These are phyloP conservation scores for Trematosphaeria pertusa DNA, from an alignment of 2,329 filamentous ascomycete species.

Conservation along the genomic window DNA sequence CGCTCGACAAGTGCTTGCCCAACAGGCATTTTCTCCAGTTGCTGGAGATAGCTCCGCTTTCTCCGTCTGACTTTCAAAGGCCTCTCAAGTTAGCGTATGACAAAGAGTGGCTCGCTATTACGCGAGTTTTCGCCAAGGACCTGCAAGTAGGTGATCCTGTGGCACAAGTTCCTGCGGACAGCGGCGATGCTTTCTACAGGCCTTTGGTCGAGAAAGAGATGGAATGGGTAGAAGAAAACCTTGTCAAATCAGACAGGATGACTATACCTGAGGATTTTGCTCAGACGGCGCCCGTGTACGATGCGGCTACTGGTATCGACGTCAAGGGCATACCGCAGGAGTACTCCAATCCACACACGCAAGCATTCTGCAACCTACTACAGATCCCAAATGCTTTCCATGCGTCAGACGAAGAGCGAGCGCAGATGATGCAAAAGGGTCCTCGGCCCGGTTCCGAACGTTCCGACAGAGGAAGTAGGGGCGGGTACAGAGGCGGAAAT, in stretches of 20 bases:
- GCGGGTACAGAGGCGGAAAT: conserved; percentile 35
- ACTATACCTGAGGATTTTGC: conserved; percentile 79
- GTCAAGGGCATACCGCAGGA: conserved; percentile 73
- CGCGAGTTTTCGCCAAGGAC: conserved; percentile 75
- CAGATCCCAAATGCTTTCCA: conserved; percentile 79
- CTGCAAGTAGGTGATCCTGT: conserved; percentile 63
- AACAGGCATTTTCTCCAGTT: conserved; percentile 84
- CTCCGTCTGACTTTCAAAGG: conserved; percentile 37
- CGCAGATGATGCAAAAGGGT: conserved; percentile 37
- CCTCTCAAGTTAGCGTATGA: conserved; percentile 79
- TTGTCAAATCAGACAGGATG: conserved; percentile 69
- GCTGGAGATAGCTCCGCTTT: conserved; percentile 55
- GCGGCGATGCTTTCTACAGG: conserved; percentile 72
- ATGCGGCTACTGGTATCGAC: conserved; percentile 62
- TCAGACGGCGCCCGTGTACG: conserved; percentile 75
- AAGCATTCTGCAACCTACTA: conserved; percentile 78
- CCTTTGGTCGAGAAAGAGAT: conserved; percentile 73
- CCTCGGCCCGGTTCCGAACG: conserved; percentile 37
- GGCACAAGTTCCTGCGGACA: conserved; percentile 63
- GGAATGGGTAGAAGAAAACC: conserved; percentile 80
- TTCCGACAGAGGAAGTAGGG: conserved; percentile 32
- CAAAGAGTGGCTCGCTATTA: conserved; percentile 94
- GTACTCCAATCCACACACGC: conserved; percentile 87
- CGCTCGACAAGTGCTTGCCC: conserved; percentile 88
- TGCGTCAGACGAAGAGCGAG: conserved; percentile 71